Evolutionary conservation across 2,329 filamentous ascomycete species (phyloP).

Genomic region (Penicillium expansum): DNA sequence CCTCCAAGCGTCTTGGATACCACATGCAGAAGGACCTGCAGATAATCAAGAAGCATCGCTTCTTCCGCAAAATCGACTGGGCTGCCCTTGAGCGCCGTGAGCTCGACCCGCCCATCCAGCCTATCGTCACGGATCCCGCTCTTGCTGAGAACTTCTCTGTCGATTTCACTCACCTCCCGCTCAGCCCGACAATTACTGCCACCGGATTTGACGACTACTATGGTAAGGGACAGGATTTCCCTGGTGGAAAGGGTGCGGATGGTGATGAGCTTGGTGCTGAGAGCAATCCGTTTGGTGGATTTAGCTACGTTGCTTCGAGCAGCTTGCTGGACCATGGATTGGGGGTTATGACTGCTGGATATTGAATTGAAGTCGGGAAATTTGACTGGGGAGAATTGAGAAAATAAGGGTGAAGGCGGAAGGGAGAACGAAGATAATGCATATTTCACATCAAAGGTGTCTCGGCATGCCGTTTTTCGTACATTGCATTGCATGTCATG

Average conservation of each 20-base stretch:
- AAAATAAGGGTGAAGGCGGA: background rate
- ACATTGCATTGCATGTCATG: background rate
- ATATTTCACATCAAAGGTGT: background rate
- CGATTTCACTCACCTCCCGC: conserved; percentile 84
- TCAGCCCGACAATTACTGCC: conserved; percentile 66
- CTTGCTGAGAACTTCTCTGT: conserved; percentile 91
- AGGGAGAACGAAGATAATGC: background rate
- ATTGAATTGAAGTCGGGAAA: conserved; percentile 6
- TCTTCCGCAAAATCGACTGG: conserved; percentile 98
- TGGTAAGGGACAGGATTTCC: conserved; percentile 19
- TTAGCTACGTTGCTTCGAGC: conserved; percentile 50
- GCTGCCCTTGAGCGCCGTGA: conserved; percentile 77
- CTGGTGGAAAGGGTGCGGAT: conserved; percentile 8
- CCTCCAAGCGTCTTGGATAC: conserved; percentile 80
- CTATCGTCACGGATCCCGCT: conserved; percentile 91
- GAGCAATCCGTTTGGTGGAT: conserved; percentile 47
- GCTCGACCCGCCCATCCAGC: conserved; percentile 82
- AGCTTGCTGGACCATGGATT: conserved; percentile 45
- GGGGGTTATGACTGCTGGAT: conserved; percentile 28
- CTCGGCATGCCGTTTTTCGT: background rate
- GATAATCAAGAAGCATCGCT: conserved; percentile 85
- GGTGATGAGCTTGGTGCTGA: conserved; percentile 23
- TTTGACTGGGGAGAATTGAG: background rate
- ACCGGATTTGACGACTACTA: conserved; percentile 30
- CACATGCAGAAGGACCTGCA: conserved; percentile 86